These are phyloP conservation scores for Neoboletus subvelutipes DNA, from an alignment of 768 basidiomycete genomes.

Conservation along the genomic window DNA sequence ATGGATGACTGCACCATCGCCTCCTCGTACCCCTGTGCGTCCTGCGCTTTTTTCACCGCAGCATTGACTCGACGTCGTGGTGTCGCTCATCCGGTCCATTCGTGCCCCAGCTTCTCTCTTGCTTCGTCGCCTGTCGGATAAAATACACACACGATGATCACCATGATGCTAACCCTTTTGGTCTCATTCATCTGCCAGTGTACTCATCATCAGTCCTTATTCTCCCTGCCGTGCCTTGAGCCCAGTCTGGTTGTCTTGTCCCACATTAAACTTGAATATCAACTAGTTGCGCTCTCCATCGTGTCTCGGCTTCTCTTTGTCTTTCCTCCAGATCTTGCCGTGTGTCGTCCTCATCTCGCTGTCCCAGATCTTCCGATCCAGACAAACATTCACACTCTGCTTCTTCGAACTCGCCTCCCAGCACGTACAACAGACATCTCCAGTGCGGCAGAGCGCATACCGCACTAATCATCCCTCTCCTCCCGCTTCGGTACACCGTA, in stretches of 20 bases:
- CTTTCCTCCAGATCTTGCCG: conserved; percentile 8
- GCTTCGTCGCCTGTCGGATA: neutral
- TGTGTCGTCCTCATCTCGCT: conserved; percentile 9
- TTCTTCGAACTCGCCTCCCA: conserved; percentile 17
- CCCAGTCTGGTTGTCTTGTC: no score
- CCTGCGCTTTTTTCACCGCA: no score
- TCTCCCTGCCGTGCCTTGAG: no score
- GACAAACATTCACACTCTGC: conserved; percentile 1
- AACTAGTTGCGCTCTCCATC: conserved; percentile 1
- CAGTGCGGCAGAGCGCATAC: conserved; percentile 24
- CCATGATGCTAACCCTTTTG: no score
- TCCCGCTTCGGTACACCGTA: conserved; percentile 3
- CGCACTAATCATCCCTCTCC: conserved; percentile 6
- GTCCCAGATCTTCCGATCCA: conserved; percentile 18
- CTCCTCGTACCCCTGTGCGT: no score
- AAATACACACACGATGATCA: neutral
- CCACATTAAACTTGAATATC: no score
- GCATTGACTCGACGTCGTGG: no score
- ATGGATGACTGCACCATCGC: no score
- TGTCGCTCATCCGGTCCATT: no score
- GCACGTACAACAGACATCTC: conserved; percentile 1
- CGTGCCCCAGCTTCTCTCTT: neutral
- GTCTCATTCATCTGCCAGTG: no score
- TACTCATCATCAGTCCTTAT: no score
- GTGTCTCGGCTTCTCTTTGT: conserved; percentile 1